Evolutionary conservation across 441 rosid species (phyloP).

Genomic region (Capsella rubella): DNA sequence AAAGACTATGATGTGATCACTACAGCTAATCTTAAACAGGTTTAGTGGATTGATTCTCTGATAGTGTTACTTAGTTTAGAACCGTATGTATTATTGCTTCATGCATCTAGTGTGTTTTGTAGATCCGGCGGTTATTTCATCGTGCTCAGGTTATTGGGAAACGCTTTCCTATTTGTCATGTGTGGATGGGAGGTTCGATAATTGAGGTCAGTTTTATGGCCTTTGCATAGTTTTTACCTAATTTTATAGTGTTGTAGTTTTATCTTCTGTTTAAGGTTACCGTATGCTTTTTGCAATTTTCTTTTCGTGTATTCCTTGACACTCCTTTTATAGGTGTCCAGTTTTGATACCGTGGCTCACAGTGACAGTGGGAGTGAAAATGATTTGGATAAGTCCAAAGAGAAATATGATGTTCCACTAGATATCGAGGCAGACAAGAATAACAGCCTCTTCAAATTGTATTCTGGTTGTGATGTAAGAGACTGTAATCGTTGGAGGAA

Average conservation of each 20-base stretch:
- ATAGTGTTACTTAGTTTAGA: neutral
- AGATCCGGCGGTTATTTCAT: constrained; percentile 65
- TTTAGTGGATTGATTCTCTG: constrained; percentile 34
- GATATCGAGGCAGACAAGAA: constrained; percentile 51
- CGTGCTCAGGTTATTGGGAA: constrained; percentile 67
- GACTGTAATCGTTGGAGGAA: constrained; percentile 81
- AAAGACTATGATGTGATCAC: constrained; percentile 98
- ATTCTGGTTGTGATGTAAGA: constrained; percentile 51
- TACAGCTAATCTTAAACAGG: constrained; percentile 83
- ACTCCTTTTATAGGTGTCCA: constrained; percentile 70
- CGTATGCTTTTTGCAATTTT: neutral
- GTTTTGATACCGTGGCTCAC: constrained; percentile 74
- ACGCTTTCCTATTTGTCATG: constrained; percentile 87
- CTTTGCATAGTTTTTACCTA: neutral
- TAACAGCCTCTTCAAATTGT: constrained; percentile 45
- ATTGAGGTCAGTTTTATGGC: constrained; percentile 66
- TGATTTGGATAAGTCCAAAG: constrained; percentile 31
- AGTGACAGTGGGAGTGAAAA: constrained; percentile 35
- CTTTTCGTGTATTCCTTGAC: neutral
- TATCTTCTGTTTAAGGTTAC: constrained; percentile 3
- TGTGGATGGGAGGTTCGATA: constrained; percentile 58
- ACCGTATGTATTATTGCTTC: constrained; percentile 22
- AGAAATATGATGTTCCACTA: neutral
- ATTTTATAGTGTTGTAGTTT: neutral
- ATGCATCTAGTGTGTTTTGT: constrained; percentile 32